These are phyloP conservation scores for Cenchrus fungigraminus DNA, from an alignment of 176 grass and related monocot genomes.

Conservation along the genomic window DNA sequence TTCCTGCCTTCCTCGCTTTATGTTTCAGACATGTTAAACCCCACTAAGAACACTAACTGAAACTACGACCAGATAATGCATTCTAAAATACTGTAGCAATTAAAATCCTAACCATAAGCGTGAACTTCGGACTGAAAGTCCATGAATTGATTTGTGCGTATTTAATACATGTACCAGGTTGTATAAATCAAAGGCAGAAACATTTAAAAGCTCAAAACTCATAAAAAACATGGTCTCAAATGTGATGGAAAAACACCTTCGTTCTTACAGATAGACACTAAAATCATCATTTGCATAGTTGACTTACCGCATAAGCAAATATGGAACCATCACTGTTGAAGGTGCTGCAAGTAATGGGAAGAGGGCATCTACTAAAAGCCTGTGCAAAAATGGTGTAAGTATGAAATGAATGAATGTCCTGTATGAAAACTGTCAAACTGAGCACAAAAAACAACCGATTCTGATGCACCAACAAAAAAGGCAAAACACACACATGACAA, in stretches of 20 bases:
- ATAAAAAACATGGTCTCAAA: background rate
- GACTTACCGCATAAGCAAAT: conserved; percentile 39
- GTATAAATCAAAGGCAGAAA: background rate
- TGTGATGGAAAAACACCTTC: background rate
- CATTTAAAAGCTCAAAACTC: background rate
- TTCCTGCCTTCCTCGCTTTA: background rate
- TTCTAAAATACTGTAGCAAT: too few relatives aligned
- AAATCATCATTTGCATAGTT: too few relatives aligned
- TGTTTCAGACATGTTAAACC: too few relatives aligned
- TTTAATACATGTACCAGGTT: background rate
- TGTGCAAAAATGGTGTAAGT: conserved; percentile 33
- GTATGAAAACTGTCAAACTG: conserved; percentile 18
- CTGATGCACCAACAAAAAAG: conserved; percentile 10
- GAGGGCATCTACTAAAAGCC: conserved; percentile 80
- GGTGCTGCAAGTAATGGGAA: conserved; percentile 87
- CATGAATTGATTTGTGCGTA: background rate
- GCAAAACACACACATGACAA: background rate
- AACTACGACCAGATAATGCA: too few relatives aligned
- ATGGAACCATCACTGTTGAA: conserved; percentile 97
- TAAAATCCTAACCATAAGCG: background rate
- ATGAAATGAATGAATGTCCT: conserved; percentile 28
- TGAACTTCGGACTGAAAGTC: background rate
- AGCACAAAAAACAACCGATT: conserved; percentile 13
- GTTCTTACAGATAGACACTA: background rate
- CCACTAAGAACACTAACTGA: too few relatives aligned